Base-by-base conservation (phyloP, 1,284 basidiomycete genomes). In the Ustilago xerochloae region DNA sequence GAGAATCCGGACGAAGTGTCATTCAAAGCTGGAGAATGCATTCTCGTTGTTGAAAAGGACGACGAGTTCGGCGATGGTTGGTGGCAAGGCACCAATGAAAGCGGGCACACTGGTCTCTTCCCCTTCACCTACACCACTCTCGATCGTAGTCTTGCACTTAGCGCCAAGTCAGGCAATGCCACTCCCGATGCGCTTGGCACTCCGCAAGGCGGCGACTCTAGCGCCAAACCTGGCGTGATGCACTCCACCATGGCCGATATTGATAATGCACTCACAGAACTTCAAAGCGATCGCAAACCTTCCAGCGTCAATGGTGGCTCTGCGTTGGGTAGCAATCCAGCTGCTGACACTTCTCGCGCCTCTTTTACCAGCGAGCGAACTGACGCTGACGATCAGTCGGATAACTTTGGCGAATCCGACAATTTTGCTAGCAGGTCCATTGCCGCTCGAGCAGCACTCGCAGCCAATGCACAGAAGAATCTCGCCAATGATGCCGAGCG, bases 11-110 rank as follows among this genome's bases (percentile, higher is more conserved):
- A 99, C 86, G 96, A 99, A 85, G 89, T 98, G 52, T 85, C 90
- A 4, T 97, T 99, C 85, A 88, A 87, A 62, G 90, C 91, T 3
- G 95, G 94, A 8, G 93, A 98, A 77, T 88, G 89, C 69, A 94
- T 99, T 80, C 89, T 92, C 80, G 90, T 99, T 43, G 75, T 97
- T 41, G 95, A 99, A 87, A 92, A 90, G 86, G 96, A 99, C 84
- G 96, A 99, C 73, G 87, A 90, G 62, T 99, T 94, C 84, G 90
- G 90, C 41, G 96, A 99, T 85, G 96, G 96, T n/a, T 99, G 96
- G 96, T 98, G 93, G 93, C 91, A 93, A 92, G 96, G 96, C 38
- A 91, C 91, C 41, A 97, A 96, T 85, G 84, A 89, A 15, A 87
- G 89, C 28, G 95, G 94, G 6, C 91, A 91, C 83, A 87, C 89